phyloP scores from a whole-genome alignment of 768 basidiomycete species.

The Termitomyces sp. region DNA sequence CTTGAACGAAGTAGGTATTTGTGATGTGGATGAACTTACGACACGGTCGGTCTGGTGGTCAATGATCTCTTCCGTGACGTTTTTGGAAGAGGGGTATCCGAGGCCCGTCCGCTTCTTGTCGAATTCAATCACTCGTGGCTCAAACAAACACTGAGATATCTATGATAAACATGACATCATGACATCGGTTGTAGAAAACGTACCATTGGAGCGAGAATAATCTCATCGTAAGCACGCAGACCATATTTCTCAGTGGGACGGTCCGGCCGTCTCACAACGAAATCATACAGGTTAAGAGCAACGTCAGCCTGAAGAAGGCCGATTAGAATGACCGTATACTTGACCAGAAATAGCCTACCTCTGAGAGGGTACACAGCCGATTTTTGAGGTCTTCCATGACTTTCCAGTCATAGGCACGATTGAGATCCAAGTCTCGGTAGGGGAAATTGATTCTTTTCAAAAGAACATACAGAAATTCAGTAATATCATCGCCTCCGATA shows the following conservation, averaged over 20 bases:
- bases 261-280: slow-evolving; percentile 76
- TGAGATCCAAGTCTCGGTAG: slow-evolving; percentile 78
- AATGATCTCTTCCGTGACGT: slow-evolving; percentile 75
- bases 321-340: neutral
- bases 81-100: slow-evolving; percentile 42
- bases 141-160: slow-evolving; percentile 76
- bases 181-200: neutral
- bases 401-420: slow-evolving; percentile 79
- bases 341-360: slow-evolving; percentile 49
- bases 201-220: slow-evolving; percentile 93
- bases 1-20: slow-evolving; percentile 4
- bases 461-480: slow-evolving; percentile 79
- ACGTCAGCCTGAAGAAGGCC: slow-evolving; percentile 66
- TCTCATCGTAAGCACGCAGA: slow-evolving; percentile 90
- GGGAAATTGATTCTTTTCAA: slow-evolving; percentile 83
- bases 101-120: slow-evolving; percentile 62
- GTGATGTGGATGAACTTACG: slow-evolving; percentile 29
- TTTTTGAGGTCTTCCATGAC: slow-evolving; percentile 91
- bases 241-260: slow-evolving; percentile 83
- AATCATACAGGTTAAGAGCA: slow-evolving; percentile 87
- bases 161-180: neutral
- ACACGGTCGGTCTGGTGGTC: slow-evolving; percentile 50
- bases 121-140: slow-evolving; percentile 90
- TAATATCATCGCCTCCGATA: slow-evolving; percentile 95
- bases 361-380: slow-evolving; percentile 78